Conservation (phyloP, 208 protist genomes). For the Crithidia bombi region DNA sequence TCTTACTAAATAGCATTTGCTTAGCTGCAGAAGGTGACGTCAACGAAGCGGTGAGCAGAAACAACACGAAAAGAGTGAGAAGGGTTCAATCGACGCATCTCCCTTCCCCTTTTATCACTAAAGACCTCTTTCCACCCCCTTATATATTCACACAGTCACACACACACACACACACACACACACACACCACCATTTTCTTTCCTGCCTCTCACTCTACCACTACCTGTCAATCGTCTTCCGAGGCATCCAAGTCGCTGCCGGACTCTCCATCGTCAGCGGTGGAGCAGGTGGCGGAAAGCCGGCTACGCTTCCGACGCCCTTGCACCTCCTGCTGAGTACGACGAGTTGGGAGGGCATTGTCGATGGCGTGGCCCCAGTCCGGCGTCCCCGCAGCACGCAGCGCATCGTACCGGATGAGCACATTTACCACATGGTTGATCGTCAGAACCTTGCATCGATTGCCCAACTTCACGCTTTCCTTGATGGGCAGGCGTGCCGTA, state of each 20-base stretch:
- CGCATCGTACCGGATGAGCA: constrained; percentile 63
- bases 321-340: constrained; percentile 53
- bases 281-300: background rate
- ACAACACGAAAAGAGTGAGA: too few relatives aligned
- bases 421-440: constrained; percentile 87
- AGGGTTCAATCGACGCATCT: too few relatives aligned
- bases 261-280: background rate
- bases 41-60: too few relatives aligned
- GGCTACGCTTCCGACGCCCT: constrained; percentile 35
- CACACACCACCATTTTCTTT: too few relatives aligned
- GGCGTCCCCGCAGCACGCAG: constrained; percentile 24
- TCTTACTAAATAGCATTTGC: too few relatives aligned
- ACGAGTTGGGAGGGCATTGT: constrained; percentile 68
- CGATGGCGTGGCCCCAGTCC: constrained; percentile 72
- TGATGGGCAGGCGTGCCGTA: constrained; percentile 76
- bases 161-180: too few relatives aligned
- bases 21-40: too few relatives aligned
- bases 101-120: too few relatives aligned
- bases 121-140: too few relatives aligned
- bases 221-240: background rate
- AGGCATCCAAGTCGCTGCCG: background rate
- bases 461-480: constrained; percentile 77
- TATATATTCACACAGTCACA: too few relatives aligned
- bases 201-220: too few relatives aligned
- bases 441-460: constrained; percentile 91